phyloP scores from a whole-genome alignment of 2,329 filamentous ascomycete species.

The Penicillium digitatum region DNA sequence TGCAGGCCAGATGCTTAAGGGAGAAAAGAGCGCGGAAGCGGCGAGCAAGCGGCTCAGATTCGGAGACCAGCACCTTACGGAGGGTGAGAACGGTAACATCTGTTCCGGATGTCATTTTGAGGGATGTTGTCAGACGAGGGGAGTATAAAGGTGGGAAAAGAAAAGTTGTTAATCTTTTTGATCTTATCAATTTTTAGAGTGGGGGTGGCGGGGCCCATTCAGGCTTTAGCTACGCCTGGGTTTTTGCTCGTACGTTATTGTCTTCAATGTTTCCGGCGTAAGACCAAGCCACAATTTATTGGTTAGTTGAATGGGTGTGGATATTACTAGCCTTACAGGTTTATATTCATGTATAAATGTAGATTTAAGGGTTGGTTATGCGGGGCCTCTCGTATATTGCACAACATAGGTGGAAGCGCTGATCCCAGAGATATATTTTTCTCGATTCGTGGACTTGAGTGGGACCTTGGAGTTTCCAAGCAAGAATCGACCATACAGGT shows the following conservation, averaged over 20 bases:
- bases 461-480: background rate
- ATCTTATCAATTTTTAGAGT: slow-evolving; percentile 42
- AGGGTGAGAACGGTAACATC: slow-evolving; percentile 41
- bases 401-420: background rate
- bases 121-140: background rate
- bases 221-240: background rate
- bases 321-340: background rate
- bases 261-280: background rate
- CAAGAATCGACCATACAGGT: too few species aligned
- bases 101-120: slow-evolving; percentile 33
- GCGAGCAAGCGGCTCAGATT: slow-evolving; percentile 74
- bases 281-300: background rate
- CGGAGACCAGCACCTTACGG: slow-evolving; percentile 72
- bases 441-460: background rate
- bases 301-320: too few species aligned
- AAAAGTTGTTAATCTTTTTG: slow-evolving; percentile 26
- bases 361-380: background rate
- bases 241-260: slow-evolving; percentile 7
- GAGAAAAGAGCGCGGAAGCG: slow-evolving; percentile 97
- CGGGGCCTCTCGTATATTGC: too few species aligned
- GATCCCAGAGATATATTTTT: background rate
- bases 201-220: slow-evolving; percentile 33
- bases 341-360: background rate
- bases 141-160: slow-evolving; percentile 4
- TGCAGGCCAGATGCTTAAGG: slow-evolving; percentile 83